Base-by-base conservation (phyloP, 1,284 basidiomycete genomes). In the Schizophyllum amplum region DNA sequence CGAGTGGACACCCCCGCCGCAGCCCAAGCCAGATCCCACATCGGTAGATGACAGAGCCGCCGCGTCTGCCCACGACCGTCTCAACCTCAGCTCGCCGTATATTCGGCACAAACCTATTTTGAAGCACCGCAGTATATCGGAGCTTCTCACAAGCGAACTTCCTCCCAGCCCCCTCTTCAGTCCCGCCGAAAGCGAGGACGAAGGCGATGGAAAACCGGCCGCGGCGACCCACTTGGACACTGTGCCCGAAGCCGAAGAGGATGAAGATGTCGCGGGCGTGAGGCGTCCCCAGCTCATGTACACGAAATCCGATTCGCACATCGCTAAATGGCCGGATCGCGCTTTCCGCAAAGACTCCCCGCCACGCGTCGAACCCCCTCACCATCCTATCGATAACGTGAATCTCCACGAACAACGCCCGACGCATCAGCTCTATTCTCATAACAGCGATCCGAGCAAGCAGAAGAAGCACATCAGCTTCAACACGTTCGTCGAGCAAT, bases 401-500 rank as follows among this genome's bases (percentile, higher is more conserved):
- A 57, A 47, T 60, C 24, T 46, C 15, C 52, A 26, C 49, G 17
- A 48, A 47, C 55, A 26, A 26, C 59, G 7, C 57, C 52, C 20
- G 49, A 55, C 26, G 33, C 59, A 47, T 54, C 64, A 25, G 58
- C 60, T 42, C 24, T 62, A 64, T 55, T 64, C 54, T 48, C 47
- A 49, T 58, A 57, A 57, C 22, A 57, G 54, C 57, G 24, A 60
- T 64, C 33, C 24, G 57, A 57, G 25, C 55, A 63, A 52, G 59
- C 20, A 50, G 66, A 78, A 75, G 65, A 83, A 82, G 61, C 96
- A 98, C 70, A 99, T 99, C 74, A 90, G 83, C 65, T 99, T 99
- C 81, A 98, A 98, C 72, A 96, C 94, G 1, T 96, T 95, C 67
- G 96, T 99, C 46, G 93, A 98, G 72, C 97, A 98, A 71, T 94